Base-by-base conservation (phyloP, 2,329 filamentous ascomycete species). In the Penicillium sp. region DNA sequence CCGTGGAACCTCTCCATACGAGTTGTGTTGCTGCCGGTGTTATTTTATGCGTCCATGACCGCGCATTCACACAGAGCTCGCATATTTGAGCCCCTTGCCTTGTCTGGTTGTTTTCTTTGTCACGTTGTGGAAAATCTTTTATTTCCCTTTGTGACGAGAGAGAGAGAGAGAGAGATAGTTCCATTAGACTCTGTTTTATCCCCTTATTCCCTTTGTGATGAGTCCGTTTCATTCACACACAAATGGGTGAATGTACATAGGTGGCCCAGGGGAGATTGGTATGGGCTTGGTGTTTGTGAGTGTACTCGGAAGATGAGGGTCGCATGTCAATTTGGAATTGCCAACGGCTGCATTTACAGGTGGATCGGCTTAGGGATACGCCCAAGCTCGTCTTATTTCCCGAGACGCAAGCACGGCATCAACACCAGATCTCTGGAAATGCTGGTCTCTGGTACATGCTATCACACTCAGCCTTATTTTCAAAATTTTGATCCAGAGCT, bases 401-500 rank as follows among this genome's bases (percentile, higher is more conserved):
- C 70, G 58, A 31, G 68, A 65, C 18, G 69, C 69, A 55, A 71
- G 52, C n/a, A 71, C 62, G 5, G 68, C 58, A 45, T 69, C 68
- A 13, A 64, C 69, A 6, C 68, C 63, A 4, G 69, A 71, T 26
- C 64, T 64, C 68, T 70, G 3, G 18, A 21, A 21, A 21, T 21
- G 18, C 18, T 21, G 18, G 3, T 21, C 18, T 21, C 18, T 2
- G 18, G 50, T 5, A 13, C 33, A 6, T 12, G 2, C 7, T n/a
- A 29, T 13, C 8, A 26, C 2, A 0, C 4, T 36, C 8, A 18
- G 29, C 41, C 26, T 47, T 24, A n/a, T 12, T 49, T 16, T 28
- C 18, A 9, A 6, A 2, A 8, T 12, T 12, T 21, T 3, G 12
- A 23, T 21, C 21, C 9, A 4, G 9, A 6, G 4, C 18, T 39